These are phyloP conservation scores for Rubia balearica DNA, from an alignment of 305 asterid species.

Conservation along the genomic window DNA sequence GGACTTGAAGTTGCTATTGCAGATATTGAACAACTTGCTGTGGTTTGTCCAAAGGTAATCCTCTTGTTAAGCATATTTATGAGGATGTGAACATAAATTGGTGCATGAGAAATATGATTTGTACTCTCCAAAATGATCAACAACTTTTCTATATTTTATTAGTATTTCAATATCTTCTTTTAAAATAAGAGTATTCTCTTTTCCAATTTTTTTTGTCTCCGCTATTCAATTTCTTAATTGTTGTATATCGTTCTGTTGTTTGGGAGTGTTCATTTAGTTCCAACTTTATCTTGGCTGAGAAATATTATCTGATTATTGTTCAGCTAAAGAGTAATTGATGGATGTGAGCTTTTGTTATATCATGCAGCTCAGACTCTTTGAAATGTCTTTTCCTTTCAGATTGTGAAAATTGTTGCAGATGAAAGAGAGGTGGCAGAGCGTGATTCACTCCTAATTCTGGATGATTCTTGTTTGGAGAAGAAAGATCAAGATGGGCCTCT, in stretches of 20 bases:
- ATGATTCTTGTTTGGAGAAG: slow-evolving; percentile 32
- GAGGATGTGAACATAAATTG: background rate
- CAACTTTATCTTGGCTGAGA: background rate
- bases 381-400: slow-evolving; percentile 34
- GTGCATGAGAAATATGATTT: background rate
- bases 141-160: background rate
- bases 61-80: background rate
- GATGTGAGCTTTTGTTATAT: background rate
- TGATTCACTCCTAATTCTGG: slow-evolving; percentile 41
- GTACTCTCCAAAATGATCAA: background rate
- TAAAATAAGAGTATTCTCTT: background rate
- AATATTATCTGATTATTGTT: background rate
- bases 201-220: slow-evolving; percentile 1
- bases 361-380: slow-evolving; percentile 13
- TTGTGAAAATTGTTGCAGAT: slow-evolving; percentile 45
- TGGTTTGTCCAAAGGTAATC: slow-evolving; percentile 69
- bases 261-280: slow-evolving; percentile 2
- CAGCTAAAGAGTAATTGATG: background rate
- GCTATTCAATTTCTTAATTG: background rate
- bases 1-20: slow-evolving; percentile 38
- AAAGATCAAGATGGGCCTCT: slow-evolving; percentile 25
- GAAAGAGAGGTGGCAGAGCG: slow-evolving; percentile 34
- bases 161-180: background rate
- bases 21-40: slow-evolving; percentile 60
- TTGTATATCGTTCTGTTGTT: background rate